Evolutionary conservation across 140 eudicot genomes (phyloP), one percentile per base, ranked within the genome.

Genomic region (Senecio squalidus): DNA sequence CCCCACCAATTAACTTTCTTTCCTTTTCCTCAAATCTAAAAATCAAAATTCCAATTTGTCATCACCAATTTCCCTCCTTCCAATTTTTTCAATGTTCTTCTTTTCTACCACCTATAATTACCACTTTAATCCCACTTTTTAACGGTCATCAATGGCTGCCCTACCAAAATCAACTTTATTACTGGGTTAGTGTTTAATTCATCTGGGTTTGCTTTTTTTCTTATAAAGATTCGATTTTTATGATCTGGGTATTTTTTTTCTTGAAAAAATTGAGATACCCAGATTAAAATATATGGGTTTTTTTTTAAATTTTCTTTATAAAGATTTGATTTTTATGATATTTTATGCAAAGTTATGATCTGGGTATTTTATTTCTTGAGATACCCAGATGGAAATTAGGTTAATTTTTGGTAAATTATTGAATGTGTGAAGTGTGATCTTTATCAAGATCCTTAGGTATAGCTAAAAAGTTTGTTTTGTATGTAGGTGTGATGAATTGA

Each of bases 131-230:
- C n/a, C n/a, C n/a, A n/a, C n/a, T n/a, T n/a, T n/a, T n/a, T n/a
- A n/a, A n/a, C n/a, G n/a, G n/a, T n/a, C 73, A 56, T 57, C 66
- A 60, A 80, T 81, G 81, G 77, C 74, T 66, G 84, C 74, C 71
- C 52, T 52, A 60, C 71, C 34, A 34, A 45, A 62, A 25, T 14
- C 1, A 17, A 54, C 13, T 28, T 55, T 48, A 49, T 66, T 55
- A 49, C 60, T 66, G 65, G 81, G 80, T 55, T 48, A 45, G 72
- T 67, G 70, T 50, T 78, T 58, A 41, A 27, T 66, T 43, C 58
- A 41, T 66, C 69, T 61, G 73, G 64, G 69, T 0, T 30, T 60
- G 63, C 55, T 58, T 58, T 70, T 36, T 60, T 18, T 53, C n/a
- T n/a, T n/a, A n/a, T n/a, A n/a, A n/a, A n/a, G n/a, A n/a, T n/a